Conservation (phyloP, 805 yeast species). For the Candida sanyiensis region DNA sequence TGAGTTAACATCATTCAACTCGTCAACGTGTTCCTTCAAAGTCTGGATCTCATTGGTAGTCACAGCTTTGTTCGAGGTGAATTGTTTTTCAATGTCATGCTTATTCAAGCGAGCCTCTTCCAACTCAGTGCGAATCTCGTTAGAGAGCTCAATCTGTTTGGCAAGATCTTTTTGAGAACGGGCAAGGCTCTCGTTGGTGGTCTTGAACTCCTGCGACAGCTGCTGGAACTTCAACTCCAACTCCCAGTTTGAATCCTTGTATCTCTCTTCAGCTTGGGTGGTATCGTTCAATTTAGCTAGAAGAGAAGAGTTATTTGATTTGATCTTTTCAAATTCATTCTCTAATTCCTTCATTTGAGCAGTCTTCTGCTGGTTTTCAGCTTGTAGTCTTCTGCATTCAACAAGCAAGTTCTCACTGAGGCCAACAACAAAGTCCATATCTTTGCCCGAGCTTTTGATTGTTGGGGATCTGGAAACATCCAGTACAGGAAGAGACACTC, state of each 20-base stretch:
- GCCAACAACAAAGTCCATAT: conserved; percentile 68
- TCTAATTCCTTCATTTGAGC: conserved; percentile 35
- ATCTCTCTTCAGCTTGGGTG: conserved; percentile 36
- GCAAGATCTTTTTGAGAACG: conserved; percentile 36
- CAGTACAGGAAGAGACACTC: conserved; percentile 24
- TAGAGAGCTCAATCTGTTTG: conserved; percentile 32
- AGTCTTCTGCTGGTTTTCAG: conserved; percentile 49
- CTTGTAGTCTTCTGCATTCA: conserved; percentile 66
- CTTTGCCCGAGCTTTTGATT: conserved; percentile 39
- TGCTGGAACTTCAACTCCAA: conserved; percentile 47
- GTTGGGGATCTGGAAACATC: conserved; percentile 20
- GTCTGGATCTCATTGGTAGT: conserved; percentile 40
- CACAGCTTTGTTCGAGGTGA: conserved; percentile 31
- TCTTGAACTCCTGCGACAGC: conserved; percentile 27
- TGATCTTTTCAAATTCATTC: conserved; percentile 36
- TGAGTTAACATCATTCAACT: conserved; percentile 67
- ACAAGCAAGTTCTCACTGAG: conserved; percentile 64
- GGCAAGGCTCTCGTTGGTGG: conserved; percentile 37
- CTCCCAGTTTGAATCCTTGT: conserved; percentile 61
- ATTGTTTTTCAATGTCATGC: conserved; percentile 35
- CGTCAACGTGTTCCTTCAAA: conserved; percentile 46
- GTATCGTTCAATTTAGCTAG: conserved; percentile 23
- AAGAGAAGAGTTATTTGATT: conserved; percentile 17
- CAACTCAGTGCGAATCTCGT: conserved; percentile 39
- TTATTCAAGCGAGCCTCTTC: conserved; percentile 41